Evolutionary conservation across 495 filamentous ascomycete genomes (phyloP).

Genomic region (Parathielavia appendiculata): DNA sequence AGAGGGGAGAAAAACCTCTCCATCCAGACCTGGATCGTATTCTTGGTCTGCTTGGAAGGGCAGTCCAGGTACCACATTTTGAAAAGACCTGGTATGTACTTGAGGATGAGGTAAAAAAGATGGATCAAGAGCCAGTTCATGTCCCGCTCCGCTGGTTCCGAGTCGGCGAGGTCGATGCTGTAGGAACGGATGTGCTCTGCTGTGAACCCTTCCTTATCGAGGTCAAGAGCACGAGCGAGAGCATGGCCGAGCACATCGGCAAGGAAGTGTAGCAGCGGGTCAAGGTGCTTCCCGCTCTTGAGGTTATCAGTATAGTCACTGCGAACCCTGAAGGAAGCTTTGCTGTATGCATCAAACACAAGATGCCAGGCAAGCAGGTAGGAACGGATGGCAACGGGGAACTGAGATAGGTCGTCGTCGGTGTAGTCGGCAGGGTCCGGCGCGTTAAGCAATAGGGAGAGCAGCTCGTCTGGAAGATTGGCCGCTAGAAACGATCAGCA

Average conservation of each 20-base stretch:
- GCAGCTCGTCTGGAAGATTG: constrained; percentile 61
- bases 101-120: constrained; percentile 76
- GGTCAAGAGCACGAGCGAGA: constrained; percentile 58
- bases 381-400: constrained; percentile 52
- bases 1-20: constrained; percentile 79
- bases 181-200: constrained; percentile 66
- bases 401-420: constrained; percentile 47
- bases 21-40: constrained; percentile 74
- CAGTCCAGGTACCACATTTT: constrained; percentile 83
- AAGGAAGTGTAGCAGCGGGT: constrained; percentile 66
- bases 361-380: constrained; percentile 92
- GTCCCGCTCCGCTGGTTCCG: constrained; percentile 58
- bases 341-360: constrained; percentile 79
- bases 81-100: constrained; percentile 66
- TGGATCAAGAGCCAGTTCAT: constrained; percentile 80
- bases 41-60: constrained; percentile 67
- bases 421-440: constrained; percentile 43
- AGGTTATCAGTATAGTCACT: constrained; percentile 70
- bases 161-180: constrained; percentile 48
- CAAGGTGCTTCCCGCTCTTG: constrained; percentile 64
- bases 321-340: constrained; percentile 73
- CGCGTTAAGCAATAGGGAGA: constrained; percentile 58
- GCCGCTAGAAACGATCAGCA: constrained; percentile 39
- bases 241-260: constrained; percentile 78
- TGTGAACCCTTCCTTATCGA: constrained; percentile 41